Evolutionary conservation across 257 asterid genomes (phyloP), one percentile per base, ranked within the genome.

Genomic region (Petunia axillaris): DNA sequence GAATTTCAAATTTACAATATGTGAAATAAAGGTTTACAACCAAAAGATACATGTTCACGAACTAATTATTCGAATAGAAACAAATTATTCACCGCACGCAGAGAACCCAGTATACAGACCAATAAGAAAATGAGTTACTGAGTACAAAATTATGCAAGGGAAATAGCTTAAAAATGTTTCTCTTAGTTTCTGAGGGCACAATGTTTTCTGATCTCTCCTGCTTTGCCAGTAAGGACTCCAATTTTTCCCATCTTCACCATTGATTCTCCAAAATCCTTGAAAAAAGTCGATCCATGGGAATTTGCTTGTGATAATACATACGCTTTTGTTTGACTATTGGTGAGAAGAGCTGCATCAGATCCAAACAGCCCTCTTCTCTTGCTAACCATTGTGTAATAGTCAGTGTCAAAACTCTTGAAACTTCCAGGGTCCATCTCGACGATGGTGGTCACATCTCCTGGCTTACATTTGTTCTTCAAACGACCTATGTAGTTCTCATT

Each of bases 201-300:
- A 2, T 82, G 82, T 64, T 83, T 79, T 67, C 89, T 79, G 38
- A 88, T 85, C 81, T 87, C 85, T 6, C 90, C 90, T 9, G 75
- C 79, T 0, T 15, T 67, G 4, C 87, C 87, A 1, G 86, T 87
- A 14, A 85, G 81, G 25, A 87, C 89, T 1, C 77, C 87, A 53
- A 87, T 81, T 79, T 85, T 79, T 0, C 88, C 88, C 88, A 85
- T 85, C 0, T 75, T 79, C 77, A 87, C 83, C 87, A 87, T 88
- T 35, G 89, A 86, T n/a, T 83, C 84, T 0, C 88, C 89, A n/a
- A 88, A 88, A 63, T 88, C 89, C 48, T 82, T 82, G 41, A 86
- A 86, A 87, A 88, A 86, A 81, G 85, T 71, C 37, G 83, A 66
- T 2, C 71, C 83, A 25, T 84, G 39, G 1, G 8, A 40, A 1